Evolutionary conservation across 2,329 filamentous ascomycete genomes (phyloP), one percentile per base, ranked within the genome.

Genomic region (Penicillium thymicola): DNA sequence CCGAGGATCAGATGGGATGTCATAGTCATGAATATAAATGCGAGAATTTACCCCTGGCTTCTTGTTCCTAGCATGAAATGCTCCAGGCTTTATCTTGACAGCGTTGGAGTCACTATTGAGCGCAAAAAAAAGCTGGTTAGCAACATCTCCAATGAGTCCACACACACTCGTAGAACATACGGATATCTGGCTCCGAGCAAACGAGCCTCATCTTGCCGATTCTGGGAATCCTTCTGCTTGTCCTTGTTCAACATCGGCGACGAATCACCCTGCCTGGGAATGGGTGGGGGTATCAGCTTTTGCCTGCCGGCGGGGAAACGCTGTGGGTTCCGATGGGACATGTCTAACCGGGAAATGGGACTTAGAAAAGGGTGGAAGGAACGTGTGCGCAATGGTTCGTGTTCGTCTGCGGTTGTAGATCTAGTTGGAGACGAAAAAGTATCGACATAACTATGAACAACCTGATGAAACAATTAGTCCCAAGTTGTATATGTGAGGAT

Each of bases 41-140:
- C 9, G 21, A 18, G 38, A 10, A 59, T 60, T 57, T 57, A 70
- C 65, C 41, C 61, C 63, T 9, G 58, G 64, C n/a, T n/a, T 32
- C 34, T 60, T 70, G n/a, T 51, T 62, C n/a, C 56, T 62, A 16
- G 43, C 46, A 27, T 27, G 53, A 11, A 65, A 63, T 37, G 65
- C 58, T 30, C 72, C 72, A 5, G 70, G 68, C 28, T 54, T 62
- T 36, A 75, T 72, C 28, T 28, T 55, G 5, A 71, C 65, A 18
- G 58, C 68, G 43, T 62, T 44, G 11, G 66, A 59, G 37, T 60
- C 55, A 14, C 61, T 67, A 53, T 59, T 44, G 21, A 18, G n/a
- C 25, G 36, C 11, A 42, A 14, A 10, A 42, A 46, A 18, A 27
- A 32, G 43, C 44, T 21, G n/a, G 32, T 55, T 10, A 55, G 53